Conservation (phyloP, 78 protist species). For the Tieghemostelium lacteum region DNA sequence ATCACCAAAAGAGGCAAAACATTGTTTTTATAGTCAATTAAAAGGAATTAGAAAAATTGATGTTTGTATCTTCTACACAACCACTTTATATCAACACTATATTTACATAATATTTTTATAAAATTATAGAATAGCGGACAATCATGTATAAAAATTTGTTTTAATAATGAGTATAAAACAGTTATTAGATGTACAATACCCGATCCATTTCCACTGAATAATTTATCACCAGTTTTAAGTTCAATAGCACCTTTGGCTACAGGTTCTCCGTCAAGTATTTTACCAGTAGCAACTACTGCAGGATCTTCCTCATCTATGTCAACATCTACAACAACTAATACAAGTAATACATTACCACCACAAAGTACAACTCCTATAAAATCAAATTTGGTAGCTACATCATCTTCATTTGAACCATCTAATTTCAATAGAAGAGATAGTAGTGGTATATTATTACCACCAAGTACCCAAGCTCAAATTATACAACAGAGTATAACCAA, state of each 20-base stretch:
- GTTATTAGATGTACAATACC: conserved; percentile 72
- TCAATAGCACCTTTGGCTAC: no score
- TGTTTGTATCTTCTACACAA: conserved; percentile 21
- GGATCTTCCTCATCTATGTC: conserved; percentile 8
- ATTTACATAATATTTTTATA: background rate
- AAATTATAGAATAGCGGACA: conserved; percentile 54
- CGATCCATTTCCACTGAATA: conserved; percentile 55
- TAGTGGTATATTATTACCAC: no score
- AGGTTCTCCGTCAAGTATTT: background rate
- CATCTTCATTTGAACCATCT: background rate
- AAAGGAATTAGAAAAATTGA: conserved; percentile 65
- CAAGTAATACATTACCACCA: background rate
- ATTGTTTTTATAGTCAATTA: conserved; percentile 41
- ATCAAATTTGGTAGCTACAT: background rate
- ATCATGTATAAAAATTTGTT: conserved; percentile 54
- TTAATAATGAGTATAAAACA: conserved; percentile 63
- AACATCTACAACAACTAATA: background rate
- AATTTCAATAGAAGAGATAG: no score
- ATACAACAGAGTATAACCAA: no score
- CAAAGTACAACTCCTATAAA: background rate
- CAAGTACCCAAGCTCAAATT: no score
- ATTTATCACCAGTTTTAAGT: background rate
- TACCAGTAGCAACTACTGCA: background rate
- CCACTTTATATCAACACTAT: no score
- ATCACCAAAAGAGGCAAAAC: conserved; percentile 29